Conservation (phyloP, 495 filamentous ascomycete species). For the Aspergillus conjunctus region DNA sequence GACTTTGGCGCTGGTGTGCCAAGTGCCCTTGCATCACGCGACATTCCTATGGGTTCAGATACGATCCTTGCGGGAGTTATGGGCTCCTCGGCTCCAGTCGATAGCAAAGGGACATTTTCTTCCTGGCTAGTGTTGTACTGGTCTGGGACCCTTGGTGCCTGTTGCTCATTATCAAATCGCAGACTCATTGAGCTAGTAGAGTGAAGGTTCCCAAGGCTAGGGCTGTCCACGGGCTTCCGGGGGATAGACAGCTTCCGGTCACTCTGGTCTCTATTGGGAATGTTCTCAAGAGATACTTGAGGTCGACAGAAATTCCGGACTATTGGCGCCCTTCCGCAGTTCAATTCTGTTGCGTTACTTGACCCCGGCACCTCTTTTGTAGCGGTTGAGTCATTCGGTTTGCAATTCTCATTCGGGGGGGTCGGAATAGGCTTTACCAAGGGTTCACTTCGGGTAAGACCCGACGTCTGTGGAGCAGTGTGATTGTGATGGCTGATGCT, state of each 20-base stretch:
- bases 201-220: slow-evolving; percentile 14
- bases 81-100: background rate
- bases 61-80: slow-evolving; percentile 9
- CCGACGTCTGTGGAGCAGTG: slow-evolving; percentile 10
- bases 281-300: slow-evolving; percentile 16
- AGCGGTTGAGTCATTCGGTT: background rate
- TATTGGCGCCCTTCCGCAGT: slow-evolving; percentile 1
- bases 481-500: slow-evolving; percentile 2
- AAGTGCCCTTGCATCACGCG: background rate
- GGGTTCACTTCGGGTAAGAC: slow-evolving; percentile 3
- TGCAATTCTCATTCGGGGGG: background rate
- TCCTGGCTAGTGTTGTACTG: background rate
- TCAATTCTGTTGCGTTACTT: background rate
- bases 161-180: background rate
- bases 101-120: background rate
- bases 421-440: slow-evolving; percentile 7
- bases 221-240: slow-evolving; percentile 18
- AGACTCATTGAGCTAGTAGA: slow-evolving; percentile 3
- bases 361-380: background rate
- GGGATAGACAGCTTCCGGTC: slow-evolving; percentile 15
- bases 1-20: slow-evolving; percentile 6
- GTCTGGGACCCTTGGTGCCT: slow-evolving; percentile 15
- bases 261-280: slow-evolving; percentile 11
- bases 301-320: slow-evolving; percentile 19
- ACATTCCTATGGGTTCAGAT: background rate